Base-by-base conservation (phyloP, 1,139 yeast genomes). In the Sugiyamaella pinicola region DNA sequence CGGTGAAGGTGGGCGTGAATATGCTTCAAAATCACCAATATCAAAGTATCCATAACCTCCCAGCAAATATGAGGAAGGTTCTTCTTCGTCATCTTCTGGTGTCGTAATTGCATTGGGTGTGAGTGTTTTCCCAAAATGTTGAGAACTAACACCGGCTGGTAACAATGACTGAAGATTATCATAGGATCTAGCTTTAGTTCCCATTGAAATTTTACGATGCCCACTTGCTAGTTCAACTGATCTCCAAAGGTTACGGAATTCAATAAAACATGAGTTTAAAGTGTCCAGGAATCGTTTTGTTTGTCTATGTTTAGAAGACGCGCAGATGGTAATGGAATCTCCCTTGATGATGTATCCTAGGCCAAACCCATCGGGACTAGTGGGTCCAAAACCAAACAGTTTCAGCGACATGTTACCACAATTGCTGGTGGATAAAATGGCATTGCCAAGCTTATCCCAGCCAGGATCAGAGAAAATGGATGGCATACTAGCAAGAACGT, bases 371-470 rank as follows among this genome's bases (percentile, higher is more conserved):
- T 86, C 89, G 19, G 95, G 84, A 31, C 89, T 80, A 5, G 87
- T 91, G 2, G 96, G 97, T 4, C 97, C 97, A 71, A 90, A 90
- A 0, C 96, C 97, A 72, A 90, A 90, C 57, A 86, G 78, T 62
- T 91, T 80, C 58, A 90, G 76, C 1, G 96, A 82, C 5, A 96
- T 96, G 67, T 90, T 90, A 53, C 96, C 96, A 69, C 88, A 83
- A 73, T 80, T 73, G 65, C 89, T 77, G 57, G 95, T 74, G 65
- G 89, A 75, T 67, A 82, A 67, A 65, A 83, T 68, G 67, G 91
- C 78, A 59, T 77, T 81, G 65, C 88, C 88, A 55, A 90, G 73
- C 67, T 77, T 74, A 58, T 78, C 81, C 87, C 87, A 83, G 13
- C 91, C 96, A 9, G 82, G 75, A 70, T 90, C 96, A 1, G 88